Percentiles rank a stretch among this genome's conserved stretches.
Conservation (phyloP, 140 eudicot genomes). For the Ambrosia hybrid region DNA sequence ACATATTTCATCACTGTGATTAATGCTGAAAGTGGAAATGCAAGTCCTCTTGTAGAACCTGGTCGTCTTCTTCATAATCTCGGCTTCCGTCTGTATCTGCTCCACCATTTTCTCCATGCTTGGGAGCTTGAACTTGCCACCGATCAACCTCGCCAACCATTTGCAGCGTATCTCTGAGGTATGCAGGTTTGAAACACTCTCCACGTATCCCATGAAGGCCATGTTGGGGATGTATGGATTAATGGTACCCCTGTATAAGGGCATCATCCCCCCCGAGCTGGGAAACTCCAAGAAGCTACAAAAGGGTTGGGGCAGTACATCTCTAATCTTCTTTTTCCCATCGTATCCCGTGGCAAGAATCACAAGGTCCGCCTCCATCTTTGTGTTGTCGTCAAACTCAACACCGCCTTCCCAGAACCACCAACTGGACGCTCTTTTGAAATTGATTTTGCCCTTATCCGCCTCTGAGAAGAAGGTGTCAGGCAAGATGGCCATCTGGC, state of each 20-base stretch:
- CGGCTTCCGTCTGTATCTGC: conserved; percentile 61
- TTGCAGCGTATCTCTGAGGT: conserved; percentile 95
- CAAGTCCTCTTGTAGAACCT: conserved; percentile 92
- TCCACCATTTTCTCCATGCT: conserved; percentile 65
- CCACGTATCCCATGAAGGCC: conserved; percentile 91
- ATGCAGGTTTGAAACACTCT: conserved; percentile 89
- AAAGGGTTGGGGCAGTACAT: conserved; percentile 77
- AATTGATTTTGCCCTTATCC: conserved; percentile 63
- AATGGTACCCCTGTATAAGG: conserved; percentile 85
- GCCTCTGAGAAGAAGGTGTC: conserved; percentile 73
- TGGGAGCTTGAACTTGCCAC: conserved; percentile 75
- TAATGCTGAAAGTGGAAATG: conserved; percentile 89
- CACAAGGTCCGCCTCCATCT: conserved; percentile 79
- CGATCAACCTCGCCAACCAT: conserved; percentile 70
- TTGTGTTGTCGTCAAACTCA: conserved; percentile 68
- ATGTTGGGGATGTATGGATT: conserved; percentile 88
- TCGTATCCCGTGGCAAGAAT: conserved; percentile 87
- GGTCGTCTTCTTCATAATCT: conserved; percentile 77
- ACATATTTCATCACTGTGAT: conserved; percentile 82
- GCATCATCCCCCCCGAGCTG: conserved; percentile 55
- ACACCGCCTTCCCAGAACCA: conserved; percentile 87
- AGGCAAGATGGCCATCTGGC: conserved; percentile 97
- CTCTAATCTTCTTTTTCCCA: conserved; percentile 69
- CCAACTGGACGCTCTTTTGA: conserved; percentile 70
- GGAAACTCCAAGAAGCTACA: conserved; percentile 59